Evolutionary conservation across 768 basidiomycete species (phyloP).

Genomic region (Tricholoma hemisulphureum): DNA sequence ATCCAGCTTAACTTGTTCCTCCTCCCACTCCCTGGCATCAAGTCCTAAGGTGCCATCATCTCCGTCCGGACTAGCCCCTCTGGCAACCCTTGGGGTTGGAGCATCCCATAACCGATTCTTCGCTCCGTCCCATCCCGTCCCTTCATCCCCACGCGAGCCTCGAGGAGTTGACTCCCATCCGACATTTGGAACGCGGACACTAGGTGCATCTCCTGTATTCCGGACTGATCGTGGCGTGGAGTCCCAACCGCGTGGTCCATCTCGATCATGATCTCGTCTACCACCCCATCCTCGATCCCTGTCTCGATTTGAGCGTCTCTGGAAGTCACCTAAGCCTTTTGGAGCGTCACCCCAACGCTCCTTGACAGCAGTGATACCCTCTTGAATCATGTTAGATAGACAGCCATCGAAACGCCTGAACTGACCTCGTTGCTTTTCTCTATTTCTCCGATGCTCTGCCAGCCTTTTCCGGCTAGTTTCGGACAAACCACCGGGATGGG

Average conservation of each 20-base stretch:
- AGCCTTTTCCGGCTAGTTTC: conserved; percentile 67
- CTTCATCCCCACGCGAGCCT: conserved; percentile 49
- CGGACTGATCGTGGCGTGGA: conserved; percentile 62
- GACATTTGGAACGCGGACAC: conserved; percentile 86
- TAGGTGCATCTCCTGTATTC: conserved; percentile 62
- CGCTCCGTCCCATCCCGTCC: conserved; percentile 61
- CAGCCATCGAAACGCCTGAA: neutral
- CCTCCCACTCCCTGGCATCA: conserved; percentile 92
- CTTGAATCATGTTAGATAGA: conserved; percentile 33
- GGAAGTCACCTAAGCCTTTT: conserved; percentile 88
- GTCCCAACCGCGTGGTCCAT: conserved; percentile 46
- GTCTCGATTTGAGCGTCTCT: conserved; percentile 85
- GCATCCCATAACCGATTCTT: conserved; percentile 72
- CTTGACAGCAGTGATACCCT: conserved; percentile 66
- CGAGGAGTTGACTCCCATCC: conserved; percentile 95
- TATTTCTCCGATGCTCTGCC: conserved; percentile 72
- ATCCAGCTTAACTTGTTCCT: conserved; percentile 89
- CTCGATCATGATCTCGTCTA: conserved; percentile 36
- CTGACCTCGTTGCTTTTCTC: conserved; percentile 69
- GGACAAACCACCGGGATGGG: conserved; percentile 87
- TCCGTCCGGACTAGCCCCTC: conserved; percentile 69
- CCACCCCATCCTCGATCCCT: conserved; percentile 49
- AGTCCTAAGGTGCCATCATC: conserved; percentile 62
- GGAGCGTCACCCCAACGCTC: conserved; percentile 57
- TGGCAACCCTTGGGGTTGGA: conserved; percentile 68